Conservation (phyloP, 1,139 yeast genomes). For the Pneumocystis wakefieldiae region DNA sequence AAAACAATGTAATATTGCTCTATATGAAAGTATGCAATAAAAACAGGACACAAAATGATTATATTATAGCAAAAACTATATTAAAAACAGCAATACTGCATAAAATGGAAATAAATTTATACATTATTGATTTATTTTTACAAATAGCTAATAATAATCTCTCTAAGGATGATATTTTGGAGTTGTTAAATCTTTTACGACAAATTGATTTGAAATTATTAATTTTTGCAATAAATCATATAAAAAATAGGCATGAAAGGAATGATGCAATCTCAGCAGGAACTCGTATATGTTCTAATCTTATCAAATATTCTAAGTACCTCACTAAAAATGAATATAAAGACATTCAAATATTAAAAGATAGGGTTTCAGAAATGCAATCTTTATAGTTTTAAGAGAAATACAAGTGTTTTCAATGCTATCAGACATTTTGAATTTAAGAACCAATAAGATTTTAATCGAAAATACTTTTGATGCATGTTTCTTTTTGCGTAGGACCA, state of each 20-base stretch:
- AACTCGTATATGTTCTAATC: neutral
- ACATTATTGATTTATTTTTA: neutral
- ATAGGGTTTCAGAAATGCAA: neutral
- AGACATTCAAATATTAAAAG: neutral
- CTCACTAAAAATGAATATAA: neutral
- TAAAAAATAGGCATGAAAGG: neutral
- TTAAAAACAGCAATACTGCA: neutral
- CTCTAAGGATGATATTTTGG: neutral
- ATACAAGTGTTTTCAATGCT: neutral
- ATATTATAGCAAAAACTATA: neutral
- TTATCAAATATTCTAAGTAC: neutral
- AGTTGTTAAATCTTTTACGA: neutral
- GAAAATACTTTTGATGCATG: conserved; percentile 7
- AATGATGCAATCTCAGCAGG: neutral
- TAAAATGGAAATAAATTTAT: neutral
- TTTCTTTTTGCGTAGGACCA: conserved; percentile 10
- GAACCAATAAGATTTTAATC: neutral
- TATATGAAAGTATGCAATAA: neutral
- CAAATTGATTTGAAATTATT: neutral
- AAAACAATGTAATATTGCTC: neutral
- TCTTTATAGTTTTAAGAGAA: neutral
- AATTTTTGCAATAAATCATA: neutral
- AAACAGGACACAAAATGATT: neutral
- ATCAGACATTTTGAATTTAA: neutral
- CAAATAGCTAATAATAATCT: neutral